Evolutionary conservation across 176 grass and related monocot genomes (phyloP), one percentile per base, ranked within the genome.

Genomic region (Dactylis glomerata): DNA sequence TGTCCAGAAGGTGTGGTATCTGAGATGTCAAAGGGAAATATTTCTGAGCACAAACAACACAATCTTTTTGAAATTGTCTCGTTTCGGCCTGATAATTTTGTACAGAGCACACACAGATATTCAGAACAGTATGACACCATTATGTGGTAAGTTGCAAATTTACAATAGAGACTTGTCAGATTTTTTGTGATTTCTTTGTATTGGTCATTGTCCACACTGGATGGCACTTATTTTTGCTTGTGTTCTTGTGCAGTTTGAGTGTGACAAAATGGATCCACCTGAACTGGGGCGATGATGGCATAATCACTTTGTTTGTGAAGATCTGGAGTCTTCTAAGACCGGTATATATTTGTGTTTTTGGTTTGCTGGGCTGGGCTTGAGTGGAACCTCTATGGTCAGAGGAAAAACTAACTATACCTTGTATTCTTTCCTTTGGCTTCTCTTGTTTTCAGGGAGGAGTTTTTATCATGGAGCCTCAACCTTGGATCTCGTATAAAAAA

Each of bases 241-340:
- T 71, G 38, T 90, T 86, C 10, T 75, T 13, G 46, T 96, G 81
- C 75, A 99, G 96, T 89, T 96, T 99, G 90, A 99, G 96, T 88
- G 96, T 99, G 58, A 87, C 96, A 67, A 99, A 99, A 85, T 99
- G 96, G 93, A 89, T 99, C 87, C 96, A 99, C 73, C 83, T 99
- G 73, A 99, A 99, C 78, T 99, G 96, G 93, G 96, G 96, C 54
- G 96, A 99, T 76, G 91, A 96, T 84, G 96, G 96, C 64, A 77
- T 99, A 56, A 94, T 94, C 62, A 92, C 74, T 75, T 86, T 96
- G 74, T 99, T 96, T 38, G 88, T 87, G 57, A 99, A 99, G 88
- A 92, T 96, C 67, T 99, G 96, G 96, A 96, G 69, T 68, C 88
- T 94, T 84, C 90, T 99, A 73, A 89, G 88, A 84, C 88, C 86